phyloP scores from a whole-genome alignment of 2,329 filamentous ascomycete genomes.

The Scytalidium lignicola region DNA sequence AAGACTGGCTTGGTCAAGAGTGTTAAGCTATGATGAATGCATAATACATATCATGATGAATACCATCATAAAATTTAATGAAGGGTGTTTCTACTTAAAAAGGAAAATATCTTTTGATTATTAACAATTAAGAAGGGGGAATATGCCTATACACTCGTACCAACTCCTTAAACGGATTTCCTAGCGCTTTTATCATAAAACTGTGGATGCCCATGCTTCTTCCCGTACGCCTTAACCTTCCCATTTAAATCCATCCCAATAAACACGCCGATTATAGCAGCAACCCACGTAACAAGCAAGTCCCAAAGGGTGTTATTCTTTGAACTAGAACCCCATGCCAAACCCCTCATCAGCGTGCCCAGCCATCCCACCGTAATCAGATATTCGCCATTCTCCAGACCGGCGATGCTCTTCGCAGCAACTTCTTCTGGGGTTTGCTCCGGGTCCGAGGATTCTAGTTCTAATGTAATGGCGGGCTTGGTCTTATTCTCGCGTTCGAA shows the following conservation, averaged over 20 bases:
- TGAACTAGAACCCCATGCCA: conserved; percentile 47
- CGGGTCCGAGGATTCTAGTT: conserved; percentile 78
- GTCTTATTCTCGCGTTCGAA: conserved; percentile 68
- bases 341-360: conserved; percentile 65
- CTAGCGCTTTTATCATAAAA: conserved; percentile 27
- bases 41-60: no score
- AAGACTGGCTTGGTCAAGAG: conserved; percentile 92
- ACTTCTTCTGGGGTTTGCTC: conserved; percentile 74
- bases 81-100: neutral
- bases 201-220: conserved; percentile 53
- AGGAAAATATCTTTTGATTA: no score
- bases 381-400: conserved; percentile 76
- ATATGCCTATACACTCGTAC: no score
- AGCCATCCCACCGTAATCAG: conserved; percentile 72
- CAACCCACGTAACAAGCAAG: conserved; percentile 49
- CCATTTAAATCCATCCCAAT: conserved; percentile 50
- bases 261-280: conserved; percentile 53
- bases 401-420: conserved; percentile 62
- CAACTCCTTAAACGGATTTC: neutral
- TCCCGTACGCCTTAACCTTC: conserved; percentile 52
- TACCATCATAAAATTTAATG: no score
- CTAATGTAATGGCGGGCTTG: conserved; percentile 75
- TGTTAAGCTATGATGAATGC: conserved; percentile 63
- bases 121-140: no score
- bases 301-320: conserved; percentile 58